Base-by-base conservation (phyloP, 768 basidiomycete species). In the Boletellus ananas region DNA sequence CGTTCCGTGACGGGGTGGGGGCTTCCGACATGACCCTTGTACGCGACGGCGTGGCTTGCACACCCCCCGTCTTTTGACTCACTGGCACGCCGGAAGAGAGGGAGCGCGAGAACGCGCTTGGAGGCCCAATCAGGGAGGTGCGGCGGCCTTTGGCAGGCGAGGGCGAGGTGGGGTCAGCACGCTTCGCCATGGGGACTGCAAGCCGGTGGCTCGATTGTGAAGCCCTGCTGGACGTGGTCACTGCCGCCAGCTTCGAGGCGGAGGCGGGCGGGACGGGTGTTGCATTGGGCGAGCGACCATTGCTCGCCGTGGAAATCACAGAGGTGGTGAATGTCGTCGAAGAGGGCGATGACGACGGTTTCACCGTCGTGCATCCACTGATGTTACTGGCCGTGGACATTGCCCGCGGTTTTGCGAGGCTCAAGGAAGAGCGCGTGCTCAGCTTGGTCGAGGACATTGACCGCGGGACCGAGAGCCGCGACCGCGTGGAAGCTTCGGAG, bases 401-500 rank as follows among this genome's bases (percentile, higher is more conserved):
- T 13, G 79, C 70, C 18, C 81, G 73, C 20, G 81, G 75, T 66
- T 84, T 84, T 9, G 72, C 68, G 46, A 70, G 58, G 45, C 70
- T 70, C 50, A 72, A 58, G 33, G 76, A 76, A 44, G 78, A 76
- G 48, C 75, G 70, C 34, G 72, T 64, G 3, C 54, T 55, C 16
- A 55, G 29, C 20, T 52, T 49, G 7, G 43, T 49, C 18, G 54
- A 52, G 20, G 65, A 66, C 34, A 68, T 69, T 14, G 74, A 71
- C 11, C 78, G 71, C 40, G 80, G 70, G 18, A 81, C 63, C 6
- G 65, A 69, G 34, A 48, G 29, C 23, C 66, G 60, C 27, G 61
- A 52, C 35, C 80, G 81, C 47, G 77, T 72, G 34, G 81, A 80
- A 14, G 79, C 63, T 54, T 82, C 81, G 38, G 83, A 84, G 13